phyloP scores from a whole-genome alignment of 23 red algal species.

The Cyanidioschyzon merolae region DNA sequence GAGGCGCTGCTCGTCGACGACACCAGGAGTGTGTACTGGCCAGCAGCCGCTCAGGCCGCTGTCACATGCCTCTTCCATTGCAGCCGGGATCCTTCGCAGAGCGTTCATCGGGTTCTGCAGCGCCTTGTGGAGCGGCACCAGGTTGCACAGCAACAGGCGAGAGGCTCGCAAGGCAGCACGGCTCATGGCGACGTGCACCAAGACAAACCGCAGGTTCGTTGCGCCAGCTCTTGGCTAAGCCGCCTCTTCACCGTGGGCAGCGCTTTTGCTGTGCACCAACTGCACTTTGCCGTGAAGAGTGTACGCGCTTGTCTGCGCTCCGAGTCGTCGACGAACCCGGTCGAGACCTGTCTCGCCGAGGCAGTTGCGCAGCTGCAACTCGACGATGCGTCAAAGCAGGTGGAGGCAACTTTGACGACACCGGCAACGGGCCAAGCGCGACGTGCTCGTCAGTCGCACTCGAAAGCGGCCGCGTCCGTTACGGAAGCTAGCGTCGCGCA shows the following conservation, averaged over 20 bases:
- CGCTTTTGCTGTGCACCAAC: not conserved
- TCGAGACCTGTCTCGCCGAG: not conserved
- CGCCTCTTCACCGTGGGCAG: not conserved
- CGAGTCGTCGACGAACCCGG: not conserved
- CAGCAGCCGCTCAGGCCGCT: constrained; percentile 18
- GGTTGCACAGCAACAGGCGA: too few species aligned
- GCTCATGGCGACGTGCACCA: not conserved
- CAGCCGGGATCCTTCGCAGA: constrained; percentile 29
- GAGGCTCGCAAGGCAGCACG: too few species aligned
- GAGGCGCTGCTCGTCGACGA: constrained; percentile 12
- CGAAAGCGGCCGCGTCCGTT: not conserved
- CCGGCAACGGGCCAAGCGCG: not conserved
- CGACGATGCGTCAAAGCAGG: not conserved
- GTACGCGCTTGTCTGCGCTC: not conserved
- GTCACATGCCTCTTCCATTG: constrained; percentile 31
- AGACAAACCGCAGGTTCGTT: not conserved
- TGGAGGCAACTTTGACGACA: too few species aligned
- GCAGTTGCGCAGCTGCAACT: not conserved
- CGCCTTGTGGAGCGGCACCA: not conserved
- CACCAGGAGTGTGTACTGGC: constrained; percentile 23
- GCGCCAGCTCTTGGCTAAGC: not conserved
- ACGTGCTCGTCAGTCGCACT: not conserved
- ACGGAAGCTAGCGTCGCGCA: not conserved
- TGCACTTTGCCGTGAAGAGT: not conserved
- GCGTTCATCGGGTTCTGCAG: constrained; percentile 23